phyloP scores from a whole-genome alignment of 106 monocot species.

The Dioscorea dumetorum region DNA sequence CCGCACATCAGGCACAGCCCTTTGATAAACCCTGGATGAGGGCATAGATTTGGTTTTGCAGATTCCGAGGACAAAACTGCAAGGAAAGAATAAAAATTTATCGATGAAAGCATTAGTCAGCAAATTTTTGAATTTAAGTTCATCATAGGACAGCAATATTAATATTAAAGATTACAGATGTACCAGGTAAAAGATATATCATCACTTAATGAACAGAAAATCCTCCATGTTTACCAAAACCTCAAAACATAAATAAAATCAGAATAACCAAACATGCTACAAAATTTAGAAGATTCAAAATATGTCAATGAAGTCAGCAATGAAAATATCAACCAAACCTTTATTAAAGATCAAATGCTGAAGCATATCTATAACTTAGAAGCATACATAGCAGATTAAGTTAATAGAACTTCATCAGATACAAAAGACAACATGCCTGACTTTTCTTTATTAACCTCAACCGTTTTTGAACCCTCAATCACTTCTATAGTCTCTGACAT shows the following conservation, averaged over 20 bases:
- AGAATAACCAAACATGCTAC: not conserved
- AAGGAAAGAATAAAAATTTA: too few relatives aligned
- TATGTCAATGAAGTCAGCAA: not conserved
- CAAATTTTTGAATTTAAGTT: too few relatives aligned
- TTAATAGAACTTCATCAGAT: not conserved
- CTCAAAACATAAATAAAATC: not conserved
- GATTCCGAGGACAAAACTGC: too few relatives aligned
- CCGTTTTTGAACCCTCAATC: not conserved
- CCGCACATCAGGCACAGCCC: slow-evolving; percentile 61
- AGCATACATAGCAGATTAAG: not conserved
- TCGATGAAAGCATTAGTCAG: too few relatives aligned
- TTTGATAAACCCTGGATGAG: slow-evolving; percentile 60
- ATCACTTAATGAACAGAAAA: not conserved
- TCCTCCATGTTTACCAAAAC: not conserved
- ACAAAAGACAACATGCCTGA: slow-evolving; percentile 1
- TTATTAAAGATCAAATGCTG: not conserved
- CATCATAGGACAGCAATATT: too few relatives aligned
- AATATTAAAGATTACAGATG: too few relatives aligned
- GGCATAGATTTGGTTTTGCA: slow-evolving; percentile 18
- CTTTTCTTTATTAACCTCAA: slow-evolving; percentile 7
- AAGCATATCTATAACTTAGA: not conserved
- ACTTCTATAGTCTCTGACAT: slow-evolving; percentile 2
- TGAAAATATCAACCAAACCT: not conserved
- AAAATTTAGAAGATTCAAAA: not conserved
- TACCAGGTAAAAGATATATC: too few relatives aligned